Conservation (phyloP, 257 asterid genomes). For the Solanum tarijense region DNA sequence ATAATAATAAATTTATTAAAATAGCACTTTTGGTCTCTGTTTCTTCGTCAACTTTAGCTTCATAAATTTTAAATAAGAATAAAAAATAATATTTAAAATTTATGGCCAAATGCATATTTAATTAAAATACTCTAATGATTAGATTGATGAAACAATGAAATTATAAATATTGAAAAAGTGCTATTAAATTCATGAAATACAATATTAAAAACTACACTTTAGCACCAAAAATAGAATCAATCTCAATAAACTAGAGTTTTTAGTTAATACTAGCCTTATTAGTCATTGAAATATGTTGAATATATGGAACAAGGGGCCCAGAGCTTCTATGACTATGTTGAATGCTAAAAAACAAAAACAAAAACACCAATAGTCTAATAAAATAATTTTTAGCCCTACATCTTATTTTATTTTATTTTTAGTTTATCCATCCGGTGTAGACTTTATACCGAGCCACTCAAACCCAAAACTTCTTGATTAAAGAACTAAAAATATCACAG, state of each 20-base stretch:
- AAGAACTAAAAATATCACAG: too few relatives aligned
- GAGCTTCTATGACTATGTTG: neutral
- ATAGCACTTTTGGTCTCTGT: neutral
- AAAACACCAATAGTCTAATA: neutral
- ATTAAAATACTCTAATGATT: neutral
- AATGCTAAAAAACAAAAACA: neutral
- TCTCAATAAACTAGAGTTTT: neutral
- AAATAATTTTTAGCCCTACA: too few relatives aligned
- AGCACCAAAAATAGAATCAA: neutral
- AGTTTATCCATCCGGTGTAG: too few relatives aligned
- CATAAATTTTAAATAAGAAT: neutral
- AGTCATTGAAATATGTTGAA: too few relatives aligned
- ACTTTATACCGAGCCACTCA: accelerated
- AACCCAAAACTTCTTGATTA: too few relatives aligned
- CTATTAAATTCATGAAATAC: too few relatives aligned
- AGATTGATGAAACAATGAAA: neutral
- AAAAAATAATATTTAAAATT: too few relatives aligned
- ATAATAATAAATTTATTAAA: too few relatives aligned
- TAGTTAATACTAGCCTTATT: neutral
- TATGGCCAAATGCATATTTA: too few relatives aligned
- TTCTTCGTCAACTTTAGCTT: too few relatives aligned
- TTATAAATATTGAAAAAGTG: neutral
- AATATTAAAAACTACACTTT: too few relatives aligned
- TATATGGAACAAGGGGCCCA: neutral
- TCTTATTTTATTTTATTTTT: too few relatives aligned